These are phyloP conservation scores for Apiospora marii DNA, from an alignment of 2,329 filamentous ascomycete species.

Conservation along the genomic window DNA sequence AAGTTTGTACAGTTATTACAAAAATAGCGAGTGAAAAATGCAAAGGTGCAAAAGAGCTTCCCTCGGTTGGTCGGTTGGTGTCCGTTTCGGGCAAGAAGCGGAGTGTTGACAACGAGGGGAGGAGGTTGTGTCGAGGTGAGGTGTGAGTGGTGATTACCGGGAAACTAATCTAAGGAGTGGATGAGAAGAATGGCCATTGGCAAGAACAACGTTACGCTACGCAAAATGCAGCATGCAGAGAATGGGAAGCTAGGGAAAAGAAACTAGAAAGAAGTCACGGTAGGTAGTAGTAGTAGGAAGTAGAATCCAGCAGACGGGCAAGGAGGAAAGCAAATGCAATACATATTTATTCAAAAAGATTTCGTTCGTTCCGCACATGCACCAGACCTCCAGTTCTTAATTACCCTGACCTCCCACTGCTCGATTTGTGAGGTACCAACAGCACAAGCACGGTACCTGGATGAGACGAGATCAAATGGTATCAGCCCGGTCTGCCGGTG, in stretches of 20 bases:
- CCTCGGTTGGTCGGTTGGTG: neutral
- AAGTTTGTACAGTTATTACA: constrained; percentile 16
- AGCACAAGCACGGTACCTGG: neutral
- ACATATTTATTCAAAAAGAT: constrained; percentile 12
- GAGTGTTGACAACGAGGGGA: constrained; percentile 14
- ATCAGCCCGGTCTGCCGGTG: constrained; percentile 14
- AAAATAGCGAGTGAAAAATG: neutral
- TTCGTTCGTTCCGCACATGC: neutral
- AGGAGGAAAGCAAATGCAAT: neutral
- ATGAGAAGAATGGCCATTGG: constrained; percentile 11
- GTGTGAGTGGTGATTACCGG: constrained; percentile 4
- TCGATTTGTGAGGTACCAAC: neutral
- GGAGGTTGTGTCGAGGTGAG: neutral
- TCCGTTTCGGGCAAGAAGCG: constrained; percentile 14
- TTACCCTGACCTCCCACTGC: neutral
- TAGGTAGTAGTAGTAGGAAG: neutral
- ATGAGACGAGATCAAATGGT: constrained; percentile 19
- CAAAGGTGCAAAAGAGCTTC: neutral
- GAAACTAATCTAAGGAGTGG: constrained; percentile 19
- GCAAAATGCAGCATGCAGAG: constrained; percentile 8
- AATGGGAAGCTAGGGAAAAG: neutral
- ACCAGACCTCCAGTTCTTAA: neutral
- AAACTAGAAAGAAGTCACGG: neutral
- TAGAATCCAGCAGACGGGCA: neutral
- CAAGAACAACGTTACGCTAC: constrained; percentile 18